These are phyloP conservation scores for Lithocarpus polystachyus DNA, from an alignment of 306 rosid species.

Conservation along the genomic window DNA sequence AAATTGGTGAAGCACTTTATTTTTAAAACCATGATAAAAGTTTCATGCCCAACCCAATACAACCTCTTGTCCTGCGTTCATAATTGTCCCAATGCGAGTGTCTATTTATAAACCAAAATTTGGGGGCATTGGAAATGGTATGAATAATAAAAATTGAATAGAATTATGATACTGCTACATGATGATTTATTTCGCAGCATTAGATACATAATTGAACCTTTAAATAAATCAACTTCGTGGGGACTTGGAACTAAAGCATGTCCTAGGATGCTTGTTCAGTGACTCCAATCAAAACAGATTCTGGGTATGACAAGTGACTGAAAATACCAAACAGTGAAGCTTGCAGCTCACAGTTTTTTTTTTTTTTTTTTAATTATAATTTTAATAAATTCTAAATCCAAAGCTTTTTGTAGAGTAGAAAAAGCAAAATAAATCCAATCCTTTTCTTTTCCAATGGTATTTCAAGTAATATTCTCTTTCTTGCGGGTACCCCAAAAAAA, in stretches of 20 bases:
- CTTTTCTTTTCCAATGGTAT: slow-evolving; percentile 46
- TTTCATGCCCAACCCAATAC: slow-evolving; percentile 31
- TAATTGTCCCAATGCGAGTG: slow-evolving; percentile 35
- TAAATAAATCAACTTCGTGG: slow-evolving; percentile 22
- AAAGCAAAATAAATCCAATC: slow-evolving; percentile 47
- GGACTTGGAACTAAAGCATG: slow-evolving; percentile 38
- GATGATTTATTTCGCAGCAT: slow-evolving; percentile 9
- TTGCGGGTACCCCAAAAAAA: slow-evolving; percentile 31
- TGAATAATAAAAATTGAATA: slow-evolving; percentile 9
- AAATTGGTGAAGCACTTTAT: background rate
- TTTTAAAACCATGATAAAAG: slow-evolving; percentile 11
- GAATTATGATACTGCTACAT: background rate
- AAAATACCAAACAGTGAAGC: slow-evolving; percentile 31
- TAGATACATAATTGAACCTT: slow-evolving; percentile 26
- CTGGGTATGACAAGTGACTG: slow-evolving; percentile 22
- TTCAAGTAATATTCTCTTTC: slow-evolving; percentile 27
- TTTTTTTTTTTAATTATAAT: background rate
- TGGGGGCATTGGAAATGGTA: slow-evolving; percentile 3
- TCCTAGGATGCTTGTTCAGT: slow-evolving; percentile 56
- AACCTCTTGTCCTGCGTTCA: slow-evolving; percentile 46
- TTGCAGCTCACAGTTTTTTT: slow-evolving; percentile 18
- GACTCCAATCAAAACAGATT: slow-evolving; percentile 35
- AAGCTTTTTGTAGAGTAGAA: slow-evolving; percentile 39
- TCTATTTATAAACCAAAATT: slow-evolving; percentile 17
- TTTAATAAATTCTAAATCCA: slow-evolving; percentile 13